Base-by-base conservation (phyloP, 2,329 filamentous ascomycete genomes). In the Phaeosphaeriaceae sp. region DNA sequence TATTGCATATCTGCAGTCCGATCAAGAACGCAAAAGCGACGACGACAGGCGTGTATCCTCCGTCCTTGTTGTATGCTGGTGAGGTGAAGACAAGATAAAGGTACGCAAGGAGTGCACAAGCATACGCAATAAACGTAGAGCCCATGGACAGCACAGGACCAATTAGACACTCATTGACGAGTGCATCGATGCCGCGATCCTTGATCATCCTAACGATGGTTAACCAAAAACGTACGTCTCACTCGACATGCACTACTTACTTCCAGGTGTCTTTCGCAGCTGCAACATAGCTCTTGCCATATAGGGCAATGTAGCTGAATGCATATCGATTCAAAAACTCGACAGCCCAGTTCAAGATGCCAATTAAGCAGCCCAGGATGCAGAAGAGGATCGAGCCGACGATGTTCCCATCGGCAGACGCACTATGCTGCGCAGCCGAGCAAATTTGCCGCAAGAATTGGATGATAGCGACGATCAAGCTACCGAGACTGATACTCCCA, bases 321-420 rank as follows among this genome's bases (percentile, higher is more conserved):
- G 92, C 92, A 61, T 95, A 96, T 61, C 91, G 86, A 75, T 97
- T 97, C 75, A 96, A 81, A 66, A 96, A 94, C 57, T 91, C 81
- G 1, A 94, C 85, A 0, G 87, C 87, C 92, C 93, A 97, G 60
- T 96, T 85, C 2, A 97, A 76, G 2, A 96, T 66, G 2, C 82
- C 77, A 48, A 97, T 86, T 38, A 97, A 68, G 70, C 90, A 96
- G 11, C 87, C 83, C 1, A 96, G 74, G 40, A 91, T 71, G 71
- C 90, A 95, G 70, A 90, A 90, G 21, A 89, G 67, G 44, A 89
- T 83, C 33, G 75, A 74, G 1, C 81, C 85, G 1, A 92, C 46
- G 11, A 91, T 79, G 59, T 93, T 90, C 1, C 90, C 90, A 6
- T 87, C 76, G 0, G 79, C 76, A 1, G 85, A 82, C 48, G 86